Conservation (phyloP, 1,284 basidiomycete species). For the Tilletia walkeri region DNA sequence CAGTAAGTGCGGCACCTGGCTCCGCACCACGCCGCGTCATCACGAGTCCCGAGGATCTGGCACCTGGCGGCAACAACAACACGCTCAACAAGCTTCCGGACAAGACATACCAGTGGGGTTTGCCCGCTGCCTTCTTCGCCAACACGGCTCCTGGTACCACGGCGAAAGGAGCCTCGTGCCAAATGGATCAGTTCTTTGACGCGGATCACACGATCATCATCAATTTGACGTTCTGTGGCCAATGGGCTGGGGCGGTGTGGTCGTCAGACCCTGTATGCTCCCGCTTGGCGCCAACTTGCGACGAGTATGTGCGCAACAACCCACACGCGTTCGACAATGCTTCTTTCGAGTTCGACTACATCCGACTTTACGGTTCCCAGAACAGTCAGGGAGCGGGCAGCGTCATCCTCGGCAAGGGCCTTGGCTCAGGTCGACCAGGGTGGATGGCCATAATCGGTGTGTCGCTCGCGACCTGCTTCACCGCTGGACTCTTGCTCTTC, state of each 20-base stretch:
- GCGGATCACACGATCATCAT: conserved; percentile 42
- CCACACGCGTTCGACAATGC: conserved; percentile 35
- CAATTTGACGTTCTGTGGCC: conserved; percentile 30
- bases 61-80: conserved; percentile 27
- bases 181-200: conserved; percentile 33
- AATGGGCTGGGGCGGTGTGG: conserved; percentile 34
- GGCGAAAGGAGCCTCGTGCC: conserved; percentile 27
- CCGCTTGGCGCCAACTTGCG: conserved; percentile 28
- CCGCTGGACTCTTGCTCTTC: too few species aligned
- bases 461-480: not conserved
- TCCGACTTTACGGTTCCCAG: conserved; percentile 34
- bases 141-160: conserved; percentile 29
- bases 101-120: conserved; percentile 28
- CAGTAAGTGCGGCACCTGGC: conserved; percentile 28
- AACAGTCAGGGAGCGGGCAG: not conserved
- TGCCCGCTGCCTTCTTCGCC: conserved; percentile 39
- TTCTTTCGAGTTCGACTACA: conserved; percentile 45
- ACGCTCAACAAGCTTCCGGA: conserved; percentile 24
- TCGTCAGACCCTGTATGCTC: conserved; percentile 22
- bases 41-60: conserved; percentile 26
- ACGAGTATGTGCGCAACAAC: conserved; percentile 35
- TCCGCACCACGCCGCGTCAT: conserved; percentile 33
- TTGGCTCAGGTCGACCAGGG: not conserved
- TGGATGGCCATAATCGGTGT: not conserved
- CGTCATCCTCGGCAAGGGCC: not conserved